These are phyloP conservation scores for Stephania cephalantha DNA, from an alignment of 164 flowering plant genomes.

Conservation along the genomic window DNA sequence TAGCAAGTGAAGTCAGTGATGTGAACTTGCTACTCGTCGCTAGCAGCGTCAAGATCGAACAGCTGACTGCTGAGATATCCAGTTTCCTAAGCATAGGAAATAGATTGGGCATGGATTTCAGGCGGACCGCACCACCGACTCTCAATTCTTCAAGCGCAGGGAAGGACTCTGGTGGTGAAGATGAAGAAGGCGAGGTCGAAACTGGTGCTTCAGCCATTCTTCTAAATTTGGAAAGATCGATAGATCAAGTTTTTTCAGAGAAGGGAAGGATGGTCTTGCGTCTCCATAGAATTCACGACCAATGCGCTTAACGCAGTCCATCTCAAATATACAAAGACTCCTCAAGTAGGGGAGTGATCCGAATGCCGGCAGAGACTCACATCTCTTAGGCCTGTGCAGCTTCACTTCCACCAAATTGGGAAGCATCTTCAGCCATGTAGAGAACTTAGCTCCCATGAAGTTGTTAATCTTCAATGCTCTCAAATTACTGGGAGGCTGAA, in stretches of 20 bases:
- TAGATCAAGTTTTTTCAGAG: not conserved
- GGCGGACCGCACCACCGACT: no score
- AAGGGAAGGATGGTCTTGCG: not conserved
- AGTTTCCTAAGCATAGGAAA: no score
- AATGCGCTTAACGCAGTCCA: constrained; percentile 4
- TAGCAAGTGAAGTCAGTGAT: no score
- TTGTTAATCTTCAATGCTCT: not conserved
- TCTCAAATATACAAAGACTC: not conserved
- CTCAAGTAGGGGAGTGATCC: not conserved
- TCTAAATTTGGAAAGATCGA: not conserved
- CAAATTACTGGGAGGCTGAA: constrained; percentile 4
- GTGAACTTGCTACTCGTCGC: no score
- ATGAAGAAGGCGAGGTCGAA: not conserved
- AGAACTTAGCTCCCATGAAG: not conserved
- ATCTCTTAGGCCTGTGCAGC: not conserved
- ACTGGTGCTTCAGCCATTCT: not conserved
- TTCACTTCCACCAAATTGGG: constrained; percentile 9
- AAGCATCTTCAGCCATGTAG: constrained; percentile 3
- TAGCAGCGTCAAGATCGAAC: no score
- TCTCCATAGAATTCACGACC: not conserved
- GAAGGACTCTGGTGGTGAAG: not conserved
- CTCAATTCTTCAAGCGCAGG: not conserved
- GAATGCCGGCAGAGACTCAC: constrained; percentile 8
- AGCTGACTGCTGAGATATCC: no score
- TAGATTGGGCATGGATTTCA: no score